phyloP scores from a whole-genome alignment of 2,329 filamentous ascomycete genomes.

The Phyllosticta paracitricarpa region DNA sequence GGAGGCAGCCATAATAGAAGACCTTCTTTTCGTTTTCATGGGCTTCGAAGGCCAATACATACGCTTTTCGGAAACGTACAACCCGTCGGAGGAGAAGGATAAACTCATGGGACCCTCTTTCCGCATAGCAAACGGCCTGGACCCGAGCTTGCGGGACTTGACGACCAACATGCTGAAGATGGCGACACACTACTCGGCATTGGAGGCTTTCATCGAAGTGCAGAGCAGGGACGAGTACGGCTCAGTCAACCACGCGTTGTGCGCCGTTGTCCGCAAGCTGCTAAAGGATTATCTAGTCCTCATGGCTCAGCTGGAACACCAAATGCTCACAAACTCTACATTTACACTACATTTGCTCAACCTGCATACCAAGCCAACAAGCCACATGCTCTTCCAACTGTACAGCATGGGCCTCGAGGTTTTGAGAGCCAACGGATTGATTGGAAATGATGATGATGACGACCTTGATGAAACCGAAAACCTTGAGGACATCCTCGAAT shows the following conservation, averaged over 20 bases:
- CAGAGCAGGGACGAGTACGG: slow-evolving; percentile 90
- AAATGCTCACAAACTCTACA: slow-evolving; percentile 75
- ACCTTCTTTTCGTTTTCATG: slow-evolving; percentile 92
- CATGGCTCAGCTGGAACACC: slow-evolving; percentile 86
- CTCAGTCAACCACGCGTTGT: slow-evolving; percentile 88
- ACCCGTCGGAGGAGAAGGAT: slow-evolving; percentile 77
- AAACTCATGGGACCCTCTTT: slow-evolving; percentile 74
- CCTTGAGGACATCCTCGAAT: slow-evolving; percentile 87
- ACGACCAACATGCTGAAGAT: slow-evolving; percentile 84
- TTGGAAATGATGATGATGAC: slow-evolving; percentile 61
- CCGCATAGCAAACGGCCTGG: slow-evolving; percentile 69
- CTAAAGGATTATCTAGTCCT: slow-evolving; percentile 90
- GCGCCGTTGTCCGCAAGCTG: slow-evolving; percentile 84
- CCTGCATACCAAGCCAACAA: slow-evolving; percentile 79
- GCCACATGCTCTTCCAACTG: slow-evolving; percentile 83
- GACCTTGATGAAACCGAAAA: slow-evolving; percentile 69
- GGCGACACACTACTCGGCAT: slow-evolving; percentile 83
- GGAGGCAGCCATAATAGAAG: slow-evolving; percentile 79
- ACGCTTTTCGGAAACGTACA: slow-evolving; percentile 71
- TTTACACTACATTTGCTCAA: slow-evolving; percentile 93
- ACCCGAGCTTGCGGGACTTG: slow-evolving; percentile 83
- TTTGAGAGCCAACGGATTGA: slow-evolving; percentile 73
- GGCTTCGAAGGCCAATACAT: slow-evolving; percentile 98
- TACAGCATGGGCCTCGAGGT: slow-evolving; percentile 72
- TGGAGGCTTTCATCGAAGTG: slow-evolving; percentile 89